phyloP scores from a whole-genome alignment of 2,329 filamentous ascomycete species.

The Colletotrichum salicis region DNA sequence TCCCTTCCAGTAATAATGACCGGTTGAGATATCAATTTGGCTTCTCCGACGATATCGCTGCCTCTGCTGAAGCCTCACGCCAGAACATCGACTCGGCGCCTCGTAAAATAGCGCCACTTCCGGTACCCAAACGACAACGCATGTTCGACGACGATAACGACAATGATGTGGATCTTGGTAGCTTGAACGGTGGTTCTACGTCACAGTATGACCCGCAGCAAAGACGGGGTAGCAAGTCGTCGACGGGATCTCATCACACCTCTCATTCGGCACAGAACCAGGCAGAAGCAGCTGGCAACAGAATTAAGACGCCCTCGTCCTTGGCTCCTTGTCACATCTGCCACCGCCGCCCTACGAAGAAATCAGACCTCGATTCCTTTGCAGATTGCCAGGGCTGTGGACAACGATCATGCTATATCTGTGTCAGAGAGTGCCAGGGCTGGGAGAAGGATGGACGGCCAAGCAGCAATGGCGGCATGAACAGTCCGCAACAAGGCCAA shows the following conservation, averaged over 20 bases:
- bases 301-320: conserved; percentile 38
- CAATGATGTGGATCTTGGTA: not conserved
- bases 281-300: conserved; percentile 14
- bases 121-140: conserved; percentile 26
- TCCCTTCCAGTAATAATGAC: conserved; percentile 20
- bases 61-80: not conserved
- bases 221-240: conserved; percentile 23
- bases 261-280: conserved; percentile 10
- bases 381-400: conserved; percentile 72
- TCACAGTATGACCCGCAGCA: conserved; percentile 1
- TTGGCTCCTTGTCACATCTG: conserved; percentile 74
- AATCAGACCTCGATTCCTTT: conserved; percentile 73
- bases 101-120: conserved; percentile 28
- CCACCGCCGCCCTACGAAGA: conserved; percentile 71
- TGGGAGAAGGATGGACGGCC: conserved; percentile 45
- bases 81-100: conserved; percentile 12
- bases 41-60: not conserved
- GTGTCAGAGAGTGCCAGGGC: conserved; percentile 70
- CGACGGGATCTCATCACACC: conserved; percentile 6
- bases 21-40: conserved; percentile 20
- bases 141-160: conserved; percentile 25
- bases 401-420: conserved; percentile 74
- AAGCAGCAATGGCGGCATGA: conserved; percentile 34
- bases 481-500: conserved; percentile 12
- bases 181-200: not conserved